Base-by-base conservation (phyloP, 139 green algal species). In the Chlorella sp. region DNA sequence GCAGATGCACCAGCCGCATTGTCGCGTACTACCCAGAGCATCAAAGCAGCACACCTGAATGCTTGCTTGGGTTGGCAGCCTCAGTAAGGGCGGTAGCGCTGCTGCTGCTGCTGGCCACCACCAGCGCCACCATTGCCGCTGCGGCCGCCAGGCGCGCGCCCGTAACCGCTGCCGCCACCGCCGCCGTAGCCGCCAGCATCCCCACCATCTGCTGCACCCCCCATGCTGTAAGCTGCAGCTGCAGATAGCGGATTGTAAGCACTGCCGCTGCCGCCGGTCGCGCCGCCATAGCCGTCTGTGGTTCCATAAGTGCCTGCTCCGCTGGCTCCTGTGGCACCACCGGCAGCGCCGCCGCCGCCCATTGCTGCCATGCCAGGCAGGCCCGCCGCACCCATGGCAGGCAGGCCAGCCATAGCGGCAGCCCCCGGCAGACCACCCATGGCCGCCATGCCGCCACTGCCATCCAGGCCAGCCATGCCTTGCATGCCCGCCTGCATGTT, bases 1-100 rank as follows among this genome's bases (percentile, higher is more conserved):
- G n/a, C n/a, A n/a, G n/a, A n/a, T n/a, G n/a, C n/a, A n/a, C n/a
- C n/a, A n/a, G n/a, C n/a, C n/a, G n/a, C n/a, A n/a, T n/a, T n/a
- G n/a, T n/a, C n/a, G n/a, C n/a, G n/a, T n/a, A n/a, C n/a, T n/a
- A n/a, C n/a, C n/a, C n/a, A n/a, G n/a, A n/a, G n/a, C n/a, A n/a
- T n/a, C n/a, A n/a, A 55, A 55, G 11, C 44, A 7, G 7, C 44
- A 17, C 7, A 7, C 7, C 44, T 55, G 44, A 7, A 55, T 55
- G 11, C 44, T 11, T 55, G 44, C 7, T 55, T n/a, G n/a, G n/a
- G 44, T 11, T 55, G 44, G 44, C 7, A 7, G 11, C 72, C 51
- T 90, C 18, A 84, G 79, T 84, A 84, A 3, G 79, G 79, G n/a
- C 79, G 63, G 79, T 67, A 84, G 30, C 63, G 79, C 64, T 76